Evolutionary conservation across 1,284 basidiomycete species (phyloP), one percentile per base, ranked within the genome.

Genomic region (Cutaneotrichosporon sp.): DNA sequence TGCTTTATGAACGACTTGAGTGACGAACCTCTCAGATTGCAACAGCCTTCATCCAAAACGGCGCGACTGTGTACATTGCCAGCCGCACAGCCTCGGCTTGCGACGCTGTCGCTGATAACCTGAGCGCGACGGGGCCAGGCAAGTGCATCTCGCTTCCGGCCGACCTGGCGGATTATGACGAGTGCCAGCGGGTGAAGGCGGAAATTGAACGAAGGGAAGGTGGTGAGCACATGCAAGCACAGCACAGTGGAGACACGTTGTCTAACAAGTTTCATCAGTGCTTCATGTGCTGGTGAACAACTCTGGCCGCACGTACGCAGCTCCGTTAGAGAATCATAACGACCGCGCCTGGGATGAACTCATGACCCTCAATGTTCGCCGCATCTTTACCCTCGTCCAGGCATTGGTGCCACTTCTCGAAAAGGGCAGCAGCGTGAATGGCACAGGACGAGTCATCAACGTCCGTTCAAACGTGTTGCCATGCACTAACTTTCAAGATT

Each of bases 391-490:
- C n/a, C 46, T 47, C 8, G 36, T 38, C 35, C 46, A 38, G 15
- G 46, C 46, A 15, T 36, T 47, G 18, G 22, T 22, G 7, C 46
- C 46, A 4, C 72, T 86, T 17, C 77, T 85, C 12, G 80, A 80
- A 4, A 76, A 75, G 8, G 82, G 9, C 79, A 78, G 1, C 70
- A 76, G 54, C 70, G 75, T 34, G 76, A 77, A 10, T n/a, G 80
- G 79, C 2, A 60, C 65, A 1, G 70, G 79, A 30, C 77, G 83
- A 17, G 80, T 85, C 49, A 83, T 84, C 60, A 84, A 84, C 54
- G 83, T 83, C 8, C 8, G 36, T 38, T 8, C 36, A 38, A 8
- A 15, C 15, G 14, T 3, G 8, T n/a, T n/a, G 9, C 23, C 2
- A 4, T 15, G 7, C 23, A 15, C 38, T 15, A 10, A 41, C n/a